Percentiles rank a stretch among this genome's conserved stretches.
Conservation (phyloP, 805 yeast species). For the Candida takata region DNA sequence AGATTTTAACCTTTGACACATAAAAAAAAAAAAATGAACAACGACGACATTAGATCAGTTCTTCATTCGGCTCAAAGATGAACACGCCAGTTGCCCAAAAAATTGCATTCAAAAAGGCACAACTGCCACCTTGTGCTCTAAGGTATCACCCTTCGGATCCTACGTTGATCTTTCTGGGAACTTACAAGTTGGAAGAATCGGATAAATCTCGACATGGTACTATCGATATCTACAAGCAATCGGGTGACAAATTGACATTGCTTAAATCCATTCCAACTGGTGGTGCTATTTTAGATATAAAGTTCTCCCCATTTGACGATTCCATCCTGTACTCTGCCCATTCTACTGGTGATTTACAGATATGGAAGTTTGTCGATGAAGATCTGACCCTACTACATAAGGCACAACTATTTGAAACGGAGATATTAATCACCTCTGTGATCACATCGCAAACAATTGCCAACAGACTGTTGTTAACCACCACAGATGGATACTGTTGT, state of each 20-base stretch:
- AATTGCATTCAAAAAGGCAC: slow-evolving; percentile 32
- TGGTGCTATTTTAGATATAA: slow-evolving; percentile 74
- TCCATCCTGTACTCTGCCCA: slow-evolving; percentile 55
- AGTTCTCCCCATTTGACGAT: slow-evolving; percentile 51
- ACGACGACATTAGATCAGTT: no score
- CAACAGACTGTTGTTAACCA: slow-evolving; percentile 43
- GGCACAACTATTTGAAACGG: slow-evolving; percentile 41
- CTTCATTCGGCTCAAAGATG: background rate
- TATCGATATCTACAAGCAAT: slow-evolving; percentile 33
- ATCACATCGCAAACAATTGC: slow-evolving; percentile 43
- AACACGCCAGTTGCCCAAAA: slow-evolving; percentile 1
- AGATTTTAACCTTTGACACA: no score
- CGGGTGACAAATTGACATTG: slow-evolving; percentile 17
- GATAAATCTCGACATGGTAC: slow-evolving; percentile 60
- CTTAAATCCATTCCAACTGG: slow-evolving; percentile 28
- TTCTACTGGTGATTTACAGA: slow-evolving; percentile 65
- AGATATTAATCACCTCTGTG: slow-evolving; percentile 55
- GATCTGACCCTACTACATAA: slow-evolving; percentile 21
- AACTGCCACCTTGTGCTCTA: slow-evolving; percentile 80
- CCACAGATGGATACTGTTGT: slow-evolving; percentile 60
- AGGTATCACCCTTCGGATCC: slow-evolving; percentile 47
- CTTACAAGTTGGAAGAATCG: slow-evolving; percentile 64
- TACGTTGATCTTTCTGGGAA: slow-evolving; percentile 57
- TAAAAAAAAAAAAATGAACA: no score
- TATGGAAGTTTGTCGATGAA: slow-evolving; percentile 47